phyloP scores from a whole-genome alignment of 1,284 basidiomycete species.

The Phylloporus sp. region DNA sequence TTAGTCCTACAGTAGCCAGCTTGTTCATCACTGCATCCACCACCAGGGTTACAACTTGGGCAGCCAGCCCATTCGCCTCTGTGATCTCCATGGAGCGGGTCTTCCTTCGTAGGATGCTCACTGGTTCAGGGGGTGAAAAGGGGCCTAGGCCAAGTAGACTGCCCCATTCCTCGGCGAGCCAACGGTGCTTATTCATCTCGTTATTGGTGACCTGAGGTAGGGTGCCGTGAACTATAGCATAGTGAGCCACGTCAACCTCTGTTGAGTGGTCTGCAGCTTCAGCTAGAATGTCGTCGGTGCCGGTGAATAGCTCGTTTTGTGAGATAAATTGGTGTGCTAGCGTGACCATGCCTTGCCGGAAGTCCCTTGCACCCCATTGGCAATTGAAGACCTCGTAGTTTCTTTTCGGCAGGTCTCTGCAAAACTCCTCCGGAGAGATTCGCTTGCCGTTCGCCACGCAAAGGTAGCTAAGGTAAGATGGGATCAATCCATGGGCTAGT shows the following conservation, averaged over 20 bases:
- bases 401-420: not conserved
- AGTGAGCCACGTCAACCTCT: not conserved
- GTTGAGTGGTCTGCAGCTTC: constrained; percentile 19
- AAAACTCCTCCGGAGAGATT: constrained; percentile 1
- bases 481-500: not conserved
- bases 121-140: not conserved
- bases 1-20: not conserved
- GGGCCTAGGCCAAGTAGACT: constrained; percentile 7
- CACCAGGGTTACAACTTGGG: not conserved
- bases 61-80: not conserved
- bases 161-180: constrained; percentile 13
- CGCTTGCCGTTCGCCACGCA: not conserved
- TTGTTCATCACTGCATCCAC: not conserved
- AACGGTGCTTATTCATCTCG: not conserved
- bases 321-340: constrained; percentile 9
- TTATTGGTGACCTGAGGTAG: constrained; percentile 1
- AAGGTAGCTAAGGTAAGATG: constrained; percentile 10
- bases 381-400: constrained; percentile 6
- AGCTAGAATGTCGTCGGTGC: constrained; percentile 7
- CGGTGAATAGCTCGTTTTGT: constrained; percentile 1
- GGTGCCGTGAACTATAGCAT: not conserved
- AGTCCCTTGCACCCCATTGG: constrained; percentile 13
- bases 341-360: constrained; percentile 11
- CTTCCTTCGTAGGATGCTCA: not conserved
- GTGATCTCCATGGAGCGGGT: not conserved